These are phyloP conservation scores for Yarrowia hollandica DNA, from an alignment of 805 yeast genomes.

Conservation along the genomic window DNA sequence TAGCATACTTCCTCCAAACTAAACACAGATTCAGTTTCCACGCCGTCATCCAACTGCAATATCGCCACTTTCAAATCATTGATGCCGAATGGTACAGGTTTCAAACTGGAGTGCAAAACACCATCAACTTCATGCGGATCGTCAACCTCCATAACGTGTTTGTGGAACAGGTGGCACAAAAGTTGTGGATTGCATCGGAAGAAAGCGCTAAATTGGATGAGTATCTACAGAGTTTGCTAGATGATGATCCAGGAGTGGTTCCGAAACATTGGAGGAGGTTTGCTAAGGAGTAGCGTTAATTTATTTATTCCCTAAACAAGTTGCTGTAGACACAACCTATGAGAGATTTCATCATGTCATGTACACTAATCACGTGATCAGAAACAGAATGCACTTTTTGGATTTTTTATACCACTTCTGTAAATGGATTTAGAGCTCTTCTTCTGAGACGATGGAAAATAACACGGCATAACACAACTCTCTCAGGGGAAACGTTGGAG, in stretches of 20 bases:
- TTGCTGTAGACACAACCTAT: no score
- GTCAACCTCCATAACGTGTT: not conserved
- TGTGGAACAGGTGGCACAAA: not conserved
- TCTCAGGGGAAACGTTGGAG: no score
- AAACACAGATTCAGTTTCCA: constrained; percentile 1
- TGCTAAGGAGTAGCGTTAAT: not conserved
- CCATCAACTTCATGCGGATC: constrained; percentile 7
- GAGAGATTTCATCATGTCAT: no score
- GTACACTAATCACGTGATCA: no score
- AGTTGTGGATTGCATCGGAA: not conserved
- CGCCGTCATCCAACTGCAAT: not conserved
- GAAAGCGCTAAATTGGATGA: not conserved
- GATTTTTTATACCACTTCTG: no score
- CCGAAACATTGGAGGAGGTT: constrained; percentile 7
- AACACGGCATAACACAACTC: no score
- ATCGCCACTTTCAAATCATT: not conserved
- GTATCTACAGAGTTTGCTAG: constrained; percentile 3
- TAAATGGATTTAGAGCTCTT: no score
- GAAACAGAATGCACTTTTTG: no score
- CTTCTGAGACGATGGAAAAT: no score
- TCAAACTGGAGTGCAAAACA: not conserved
- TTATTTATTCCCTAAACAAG: not conserved
- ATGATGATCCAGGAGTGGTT: not conserved
- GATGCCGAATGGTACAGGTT: constrained; percentile 8
- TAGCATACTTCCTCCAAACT: not conserved